phyloP scores from a whole-genome alignment of 1,284 basidiomycete genomes.

The Somion occarium region DNA sequence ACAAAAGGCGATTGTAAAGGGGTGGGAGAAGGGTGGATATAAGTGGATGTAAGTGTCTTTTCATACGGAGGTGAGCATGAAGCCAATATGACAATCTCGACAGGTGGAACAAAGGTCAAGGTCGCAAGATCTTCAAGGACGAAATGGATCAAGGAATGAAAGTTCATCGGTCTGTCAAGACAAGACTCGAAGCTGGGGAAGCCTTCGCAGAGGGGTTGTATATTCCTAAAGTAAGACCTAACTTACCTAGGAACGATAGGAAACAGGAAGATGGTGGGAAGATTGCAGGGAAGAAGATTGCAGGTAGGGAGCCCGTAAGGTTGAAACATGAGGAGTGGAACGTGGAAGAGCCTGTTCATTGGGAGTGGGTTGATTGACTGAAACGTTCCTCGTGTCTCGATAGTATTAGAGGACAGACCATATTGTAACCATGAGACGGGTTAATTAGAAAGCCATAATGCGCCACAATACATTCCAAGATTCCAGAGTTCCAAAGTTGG shows the following conservation, averaged over 20 bases:
- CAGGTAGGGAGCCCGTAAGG: background rate
- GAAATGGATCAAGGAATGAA: conserved; percentile 14
- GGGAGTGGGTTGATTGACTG: conserved; percentile 11
- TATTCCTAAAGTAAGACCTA: conserved; percentile 15
- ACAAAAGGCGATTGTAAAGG: conserved; percentile 13
- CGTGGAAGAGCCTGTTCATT: conserved; percentile 6
- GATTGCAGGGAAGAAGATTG: background rate
- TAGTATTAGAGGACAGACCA: background rate
- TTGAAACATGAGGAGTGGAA: conserved; percentile 10
- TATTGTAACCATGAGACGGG: too few relatives aligned
- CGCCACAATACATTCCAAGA: too few relatives aligned
- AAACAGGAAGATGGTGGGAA: background rate
- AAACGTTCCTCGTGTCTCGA: background rate
- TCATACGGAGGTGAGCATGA: background rate
- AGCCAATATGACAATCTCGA: background rate
- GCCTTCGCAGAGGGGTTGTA: conserved; percentile 10
- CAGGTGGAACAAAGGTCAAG: conserved; percentile 17
- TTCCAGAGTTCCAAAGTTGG: too few relatives aligned
- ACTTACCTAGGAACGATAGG: conserved; percentile 2
- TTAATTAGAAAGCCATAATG: too few relatives aligned
- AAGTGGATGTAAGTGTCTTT: conserved; percentile 14
- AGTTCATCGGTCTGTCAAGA: conserved; percentile 20
- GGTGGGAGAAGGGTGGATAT: conserved; percentile 8
- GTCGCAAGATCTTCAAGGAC: conserved; percentile 12
- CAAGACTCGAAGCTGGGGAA: conserved; percentile 15